Evolutionary conservation across 176 grass and related monocot genomes (phyloP).

Genomic region (Phyllostachys edulis): DNA sequence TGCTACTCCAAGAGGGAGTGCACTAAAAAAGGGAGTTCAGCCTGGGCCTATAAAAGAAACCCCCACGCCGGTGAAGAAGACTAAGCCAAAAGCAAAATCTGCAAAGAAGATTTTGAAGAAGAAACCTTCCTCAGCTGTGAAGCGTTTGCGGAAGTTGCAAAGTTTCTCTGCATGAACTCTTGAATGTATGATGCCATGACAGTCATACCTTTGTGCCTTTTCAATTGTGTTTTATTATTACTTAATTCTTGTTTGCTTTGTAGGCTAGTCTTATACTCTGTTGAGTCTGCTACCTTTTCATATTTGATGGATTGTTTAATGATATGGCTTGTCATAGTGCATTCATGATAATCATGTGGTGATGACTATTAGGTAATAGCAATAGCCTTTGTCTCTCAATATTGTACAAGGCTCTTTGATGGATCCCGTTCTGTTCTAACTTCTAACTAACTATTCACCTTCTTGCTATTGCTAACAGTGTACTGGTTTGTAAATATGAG

Average conservation of each 20-base stretch:
- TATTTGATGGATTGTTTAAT: conserved; percentile 40
- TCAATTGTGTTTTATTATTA: conserved; percentile 38
- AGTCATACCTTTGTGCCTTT: conserved; percentile 24
- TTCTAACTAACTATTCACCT: neutral
- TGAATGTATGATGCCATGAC: conserved; percentile 6
- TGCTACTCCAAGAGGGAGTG: conserved; percentile 87
- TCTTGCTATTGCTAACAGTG: neutral
- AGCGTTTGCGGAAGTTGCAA: conserved; percentile 78
- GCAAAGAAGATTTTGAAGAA: conserved; percentile 77
- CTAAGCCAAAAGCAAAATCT: conserved; percentile 68
- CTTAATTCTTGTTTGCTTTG: conserved; percentile 36
- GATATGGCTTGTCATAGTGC: conserved; percentile 10
- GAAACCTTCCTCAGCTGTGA: conserved; percentile 63
- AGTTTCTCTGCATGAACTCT: conserved; percentile 55
- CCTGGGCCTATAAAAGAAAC: conserved; percentile 78
- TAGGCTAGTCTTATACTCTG: conserved; percentile 50
- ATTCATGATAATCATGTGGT: conserved; percentile 21
- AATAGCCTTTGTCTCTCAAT: neutral
- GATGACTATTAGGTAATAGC: neutral
- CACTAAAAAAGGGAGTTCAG: conserved; percentile 84
- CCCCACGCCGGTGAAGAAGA: conserved; percentile 49
- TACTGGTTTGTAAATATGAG: neutral
- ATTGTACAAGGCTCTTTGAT: neutral
- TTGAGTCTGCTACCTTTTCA: conserved; percentile 22
- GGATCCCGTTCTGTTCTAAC: neutral